Conservation (phyloP, 176 grass and related monocot species). For the Phoenix roebelenii region DNA sequence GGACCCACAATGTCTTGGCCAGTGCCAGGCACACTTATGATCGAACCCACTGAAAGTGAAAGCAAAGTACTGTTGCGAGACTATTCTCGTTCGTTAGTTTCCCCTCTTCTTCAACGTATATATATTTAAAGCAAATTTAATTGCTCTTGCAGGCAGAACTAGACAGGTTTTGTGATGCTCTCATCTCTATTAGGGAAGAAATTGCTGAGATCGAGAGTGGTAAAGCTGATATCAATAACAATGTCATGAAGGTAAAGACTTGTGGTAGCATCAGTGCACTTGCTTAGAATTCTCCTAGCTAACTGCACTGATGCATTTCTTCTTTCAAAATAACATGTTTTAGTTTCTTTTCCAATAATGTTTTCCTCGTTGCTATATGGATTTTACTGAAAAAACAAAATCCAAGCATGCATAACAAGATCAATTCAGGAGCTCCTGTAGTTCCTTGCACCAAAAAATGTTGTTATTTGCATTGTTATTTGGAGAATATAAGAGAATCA, state of each 20-base stretch:
- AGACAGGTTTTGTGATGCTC: slow-evolving; percentile 98
- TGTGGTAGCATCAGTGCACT: too few relatives aligned
- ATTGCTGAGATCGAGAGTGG: slow-evolving; percentile 81
- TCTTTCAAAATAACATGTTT: too few relatives aligned
- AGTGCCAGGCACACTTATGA: slow-evolving; percentile 98
- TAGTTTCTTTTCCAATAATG: too few relatives aligned
- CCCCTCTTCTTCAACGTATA: slow-evolving; percentile 4
- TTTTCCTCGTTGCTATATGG: too few relatives aligned
- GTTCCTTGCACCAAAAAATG: too few relatives aligned
- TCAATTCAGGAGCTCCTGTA: too few relatives aligned
- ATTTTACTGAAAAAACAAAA: too few relatives aligned
- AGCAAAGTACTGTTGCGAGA: slow-evolving; percentile 51
- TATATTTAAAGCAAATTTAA: slow-evolving; percentile 16
- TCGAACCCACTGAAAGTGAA: slow-evolving; percentile 99
- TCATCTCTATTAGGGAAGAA: slow-evolving; percentile 96
- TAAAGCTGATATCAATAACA: slow-evolving; percentile 69
- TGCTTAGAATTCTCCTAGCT: too few relatives aligned
- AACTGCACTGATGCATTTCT: too few relatives aligned
- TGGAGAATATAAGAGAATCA: too few relatives aligned
- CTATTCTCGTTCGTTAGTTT: neutral
- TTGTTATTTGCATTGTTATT: too few relatives aligned
- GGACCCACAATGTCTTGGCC: slow-evolving; percentile 98
- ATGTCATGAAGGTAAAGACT: slow-evolving; percentile 84
- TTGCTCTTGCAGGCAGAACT: slow-evolving; percentile 64
- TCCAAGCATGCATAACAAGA: too few relatives aligned